A percentile compares a stretch with the other conserved stretches of the same genome.
These are phyloP conservation scores for Ophiognomonia clavigignenti-juglandacearum DNA, from an alignment of 2,329 filamentous ascomycete species.

Conservation along the genomic window DNA sequence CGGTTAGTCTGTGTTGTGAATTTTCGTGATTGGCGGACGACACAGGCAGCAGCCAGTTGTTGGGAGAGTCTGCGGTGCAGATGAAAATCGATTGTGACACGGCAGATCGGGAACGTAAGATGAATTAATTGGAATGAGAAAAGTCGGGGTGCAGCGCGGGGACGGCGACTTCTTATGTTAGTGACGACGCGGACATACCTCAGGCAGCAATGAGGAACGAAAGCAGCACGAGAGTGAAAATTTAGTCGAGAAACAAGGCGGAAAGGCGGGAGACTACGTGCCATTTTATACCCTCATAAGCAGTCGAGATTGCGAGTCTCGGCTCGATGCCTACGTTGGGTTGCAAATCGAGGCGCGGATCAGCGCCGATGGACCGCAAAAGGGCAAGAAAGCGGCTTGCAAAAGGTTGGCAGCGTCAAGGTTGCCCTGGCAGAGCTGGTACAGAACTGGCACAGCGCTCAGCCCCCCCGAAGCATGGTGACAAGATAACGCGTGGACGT, in stretches of 20 bases:
- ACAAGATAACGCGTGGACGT: conserved; percentile 13
- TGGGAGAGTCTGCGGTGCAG: too few relatives aligned
- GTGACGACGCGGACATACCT: conserved; percentile 9
- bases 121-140: background rate
- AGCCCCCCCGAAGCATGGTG: conserved; percentile 3
- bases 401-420: too few relatives aligned
- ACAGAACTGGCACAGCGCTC: too few relatives aligned
- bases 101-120: too few relatives aligned
- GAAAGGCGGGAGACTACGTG: conserved; percentile 5
- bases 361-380: conserved; percentile 3
- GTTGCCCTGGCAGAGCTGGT: conserved; percentile 12
- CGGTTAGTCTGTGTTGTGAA: background rate
- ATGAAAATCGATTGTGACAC: background rate
- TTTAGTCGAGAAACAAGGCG: conserved; percentile 6
- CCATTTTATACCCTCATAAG: conserved; percentile 6
- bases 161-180: background rate
- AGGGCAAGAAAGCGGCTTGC: too few relatives aligned
- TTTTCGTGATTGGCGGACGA: too few relatives aligned
- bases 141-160: background rate
- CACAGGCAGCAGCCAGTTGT: too few relatives aligned
- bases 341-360: conserved; percentile 12
- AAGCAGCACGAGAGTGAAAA: too few relatives aligned
- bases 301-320: background rate
- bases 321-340: background rate
- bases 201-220: conserved; percentile 2